Evolutionary conservation across 352 stramenopile genomes (phyloP), one percentile per base, ranked within the genome.

Genomic region (Labyrinthula sp.): DNA sequence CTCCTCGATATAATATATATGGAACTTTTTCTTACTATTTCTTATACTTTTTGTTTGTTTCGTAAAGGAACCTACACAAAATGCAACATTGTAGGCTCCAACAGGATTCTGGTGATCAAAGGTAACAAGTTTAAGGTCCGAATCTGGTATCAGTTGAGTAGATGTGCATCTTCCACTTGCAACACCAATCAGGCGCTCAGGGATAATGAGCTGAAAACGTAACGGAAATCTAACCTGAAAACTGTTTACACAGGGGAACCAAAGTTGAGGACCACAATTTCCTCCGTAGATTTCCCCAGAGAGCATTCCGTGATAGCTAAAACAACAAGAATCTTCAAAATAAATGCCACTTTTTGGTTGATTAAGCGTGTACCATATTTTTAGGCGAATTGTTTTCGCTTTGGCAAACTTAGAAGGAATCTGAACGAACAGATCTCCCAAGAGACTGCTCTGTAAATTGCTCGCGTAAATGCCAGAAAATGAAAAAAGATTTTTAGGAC

Each of bases 1-100:
- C n/a, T 45, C 30, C 30, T 17, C 34, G 8, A 40, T 22, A 33
- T 30, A 30, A 15, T 47, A 25, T 12, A 24, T 18, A n/a, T 52
- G n/a, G 9, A 8, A 35, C 17, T n/a, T n/a, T n/a, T n/a, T n/a
- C n/a, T n/a, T n/a, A n/a, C n/a, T n/a, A n/a, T n/a, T n/a, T n/a
- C n/a, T n/a, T n/a, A n/a, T n/a, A n/a, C n/a, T n/a, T n/a, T 23
- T 15, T 24, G 9, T 30, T 7, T 17, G 20, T 17, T 43, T 35
- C 15, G 36, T n/a, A 49, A 52, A 52, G 21, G 43, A 35, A 6
- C 43, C 43, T 4, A 52, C 35, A 22, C 43, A 52, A 35, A 52
- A 28, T n/a, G 20, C 35, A 9, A 52, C 30, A 22, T 52, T 52
- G 43, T 54, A 33, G 21, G 43, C 23, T 5, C 31, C 43, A 14